A percentile compares a stretch with the other conserved stretches of the same genome.
Conservation (phyloP, 305 asterid species). For the Rubia occidens region DNA sequence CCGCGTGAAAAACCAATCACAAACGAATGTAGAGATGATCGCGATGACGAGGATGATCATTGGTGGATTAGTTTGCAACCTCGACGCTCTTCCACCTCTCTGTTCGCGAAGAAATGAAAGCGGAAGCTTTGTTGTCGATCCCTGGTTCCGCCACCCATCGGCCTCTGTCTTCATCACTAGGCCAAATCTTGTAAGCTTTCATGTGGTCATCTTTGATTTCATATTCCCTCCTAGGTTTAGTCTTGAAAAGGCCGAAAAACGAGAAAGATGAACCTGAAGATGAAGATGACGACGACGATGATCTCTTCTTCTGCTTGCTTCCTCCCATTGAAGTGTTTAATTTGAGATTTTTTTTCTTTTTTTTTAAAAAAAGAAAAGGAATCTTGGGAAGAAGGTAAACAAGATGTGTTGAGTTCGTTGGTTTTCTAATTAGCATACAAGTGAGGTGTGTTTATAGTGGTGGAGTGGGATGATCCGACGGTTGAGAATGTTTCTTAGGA, state of each 20-base stretch:
- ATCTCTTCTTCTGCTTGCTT: constrained; percentile 20
- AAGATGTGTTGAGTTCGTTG: constrained; percentile 12
- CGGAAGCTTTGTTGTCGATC: constrained; percentile 47
- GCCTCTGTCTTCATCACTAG: constrained; percentile 64
- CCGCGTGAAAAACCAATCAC: too few relatives aligned
- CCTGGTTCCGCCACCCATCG: constrained; percentile 70
- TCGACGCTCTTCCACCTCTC: constrained; percentile 38
- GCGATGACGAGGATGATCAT: not conserved
- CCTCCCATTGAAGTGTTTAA: constrained; percentile 21
- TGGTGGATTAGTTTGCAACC: constrained; percentile 13
- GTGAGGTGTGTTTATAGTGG: constrained; percentile 36
- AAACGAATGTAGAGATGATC: not conserved
- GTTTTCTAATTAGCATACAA: constrained; percentile 20
- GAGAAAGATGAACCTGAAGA: constrained; percentile 20
- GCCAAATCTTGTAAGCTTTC: constrained; percentile 61
- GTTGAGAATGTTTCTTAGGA: constrained; percentile 23
- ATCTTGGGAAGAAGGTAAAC: not conserved
- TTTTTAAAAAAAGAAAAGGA: constrained; percentile 1
- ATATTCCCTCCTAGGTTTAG: constrained; percentile 11
- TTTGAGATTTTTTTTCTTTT: not conserved
- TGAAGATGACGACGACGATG: too few relatives aligned
- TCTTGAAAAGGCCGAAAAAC: constrained; percentile 21
- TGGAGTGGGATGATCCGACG: constrained; percentile 31
- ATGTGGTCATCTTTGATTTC: constrained; percentile 22
- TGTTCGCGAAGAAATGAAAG: constrained; percentile 38